A percentile compares a stretch with the other conserved stretches of the same genome.
These are phyloP conservation scores for Urostyla sp. DNA, from an alignment of 73 alveolate species.

Conservation along the genomic window DNA sequence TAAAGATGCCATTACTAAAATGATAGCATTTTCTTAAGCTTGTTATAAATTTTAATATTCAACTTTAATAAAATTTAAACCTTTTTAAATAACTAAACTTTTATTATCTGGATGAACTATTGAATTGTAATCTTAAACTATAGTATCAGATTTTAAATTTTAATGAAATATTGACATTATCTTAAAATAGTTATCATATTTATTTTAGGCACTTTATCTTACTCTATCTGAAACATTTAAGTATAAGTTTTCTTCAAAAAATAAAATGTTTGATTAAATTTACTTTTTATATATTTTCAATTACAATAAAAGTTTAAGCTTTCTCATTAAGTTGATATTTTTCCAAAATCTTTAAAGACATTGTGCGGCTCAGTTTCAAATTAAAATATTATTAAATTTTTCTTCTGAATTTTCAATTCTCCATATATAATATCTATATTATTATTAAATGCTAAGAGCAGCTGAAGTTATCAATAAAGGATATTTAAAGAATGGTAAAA, in stretches of 20 bases:
- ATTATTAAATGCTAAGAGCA: conserved; percentile 7
- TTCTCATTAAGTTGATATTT: conserved; percentile 7
- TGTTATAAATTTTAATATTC: not conserved
- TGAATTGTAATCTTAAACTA: conserved; percentile 16
- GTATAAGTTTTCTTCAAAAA: conserved; percentile 23
- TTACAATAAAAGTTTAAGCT: not conserved
- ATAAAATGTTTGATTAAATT: not conserved
- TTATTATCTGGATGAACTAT: not conserved
- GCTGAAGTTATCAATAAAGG: conserved; percentile 14
- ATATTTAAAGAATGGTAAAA: conserved; percentile 12
- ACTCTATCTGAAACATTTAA: not conserved
- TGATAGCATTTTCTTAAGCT: conserved; percentile 19
- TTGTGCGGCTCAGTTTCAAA: conserved; percentile 27
- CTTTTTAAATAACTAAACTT: conserved; percentile 16
- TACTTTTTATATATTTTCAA: not conserved
- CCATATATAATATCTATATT: conserved; percentile 31
- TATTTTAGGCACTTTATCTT: not conserved
- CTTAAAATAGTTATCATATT: not conserved
- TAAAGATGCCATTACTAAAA: conserved; percentile 3
- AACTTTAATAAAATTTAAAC: conserved; percentile 26
- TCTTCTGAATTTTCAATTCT: not conserved
- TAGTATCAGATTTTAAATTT: not conserved
- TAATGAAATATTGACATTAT: conserved; percentile 2
- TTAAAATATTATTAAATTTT: not conserved
- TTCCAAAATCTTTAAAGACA: conserved; percentile 24